A percentile compares a stretch with the other conserved stretches of the same genome.
These are phyloP conservation scores for Omphalea diandra DNA, from an alignment of 441 rosid genomes.

Conservation along the genomic window DNA sequence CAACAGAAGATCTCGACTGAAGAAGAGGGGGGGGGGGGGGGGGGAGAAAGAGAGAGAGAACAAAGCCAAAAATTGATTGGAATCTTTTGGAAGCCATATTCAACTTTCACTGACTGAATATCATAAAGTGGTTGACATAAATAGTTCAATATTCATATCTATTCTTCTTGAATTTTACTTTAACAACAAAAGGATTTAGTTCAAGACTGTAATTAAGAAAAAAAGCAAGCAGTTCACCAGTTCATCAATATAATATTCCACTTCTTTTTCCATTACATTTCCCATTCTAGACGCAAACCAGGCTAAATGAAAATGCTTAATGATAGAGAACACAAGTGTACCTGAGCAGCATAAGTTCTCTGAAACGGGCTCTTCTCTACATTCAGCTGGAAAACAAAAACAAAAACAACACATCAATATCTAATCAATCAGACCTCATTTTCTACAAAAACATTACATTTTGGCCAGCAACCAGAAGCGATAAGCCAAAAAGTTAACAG, in stretches of 20 bases:
- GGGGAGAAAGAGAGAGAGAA: not conserved
- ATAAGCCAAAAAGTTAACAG: not conserved
- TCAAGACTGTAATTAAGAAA: not conserved
- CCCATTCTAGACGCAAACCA: not conserved
- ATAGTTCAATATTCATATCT: not conserved
- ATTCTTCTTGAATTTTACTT: not conserved
- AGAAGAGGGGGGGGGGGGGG: too few relatives aligned
- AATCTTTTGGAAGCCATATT: not conserved
- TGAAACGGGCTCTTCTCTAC: slow-evolving; percentile 88
- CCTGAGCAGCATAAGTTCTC: slow-evolving; percentile 91
- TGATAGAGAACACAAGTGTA: slow-evolving; percentile 19
- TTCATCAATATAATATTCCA: not conserved
- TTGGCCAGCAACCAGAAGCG: not conserved
- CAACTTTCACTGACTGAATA: not conserved
- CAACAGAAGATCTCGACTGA: not conserved
- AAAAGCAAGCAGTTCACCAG: too few relatives aligned
- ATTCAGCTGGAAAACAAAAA: slow-evolving; percentile 61
- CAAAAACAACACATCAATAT: not conserved
- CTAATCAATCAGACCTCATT: slow-evolving; percentile 11
- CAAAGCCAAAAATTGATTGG: not conserved
- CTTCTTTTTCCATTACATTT: not conserved
- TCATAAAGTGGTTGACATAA: not conserved
- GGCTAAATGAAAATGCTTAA: not conserved
- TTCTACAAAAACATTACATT: not conserved
- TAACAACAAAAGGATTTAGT: not conserved